These are phyloP conservation scores for Cairneyella variabilis DNA, from an alignment of 495 filamentous ascomycete genomes.

Conservation along the genomic window DNA sequence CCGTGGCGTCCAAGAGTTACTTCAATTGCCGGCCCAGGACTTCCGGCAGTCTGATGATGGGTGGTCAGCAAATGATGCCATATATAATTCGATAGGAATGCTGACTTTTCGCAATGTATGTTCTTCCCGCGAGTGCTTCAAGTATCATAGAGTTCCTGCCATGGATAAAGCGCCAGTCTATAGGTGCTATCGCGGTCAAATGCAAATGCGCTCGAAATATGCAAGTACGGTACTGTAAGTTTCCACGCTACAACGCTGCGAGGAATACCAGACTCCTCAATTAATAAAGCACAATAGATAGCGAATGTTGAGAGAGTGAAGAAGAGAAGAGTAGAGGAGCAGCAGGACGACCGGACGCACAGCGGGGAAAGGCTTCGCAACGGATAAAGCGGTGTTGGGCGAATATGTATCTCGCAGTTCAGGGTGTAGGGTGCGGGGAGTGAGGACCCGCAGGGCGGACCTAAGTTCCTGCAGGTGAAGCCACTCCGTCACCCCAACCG, in stretches of 20 bases:
- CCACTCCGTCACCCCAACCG: constrained; percentile 25
- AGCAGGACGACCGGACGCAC: neutral
- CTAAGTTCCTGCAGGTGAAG: constrained; percentile 24
- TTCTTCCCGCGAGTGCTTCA: neutral
- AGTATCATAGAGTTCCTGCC: constrained; percentile 6
- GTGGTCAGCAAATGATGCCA: no score
- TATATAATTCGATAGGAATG: no score
- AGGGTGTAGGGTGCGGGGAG: constrained; percentile 12
- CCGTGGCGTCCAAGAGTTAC: neutral
- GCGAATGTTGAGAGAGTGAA: constrained; percentile 12
- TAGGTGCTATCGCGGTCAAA: neutral
- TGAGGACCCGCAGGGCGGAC: neutral
- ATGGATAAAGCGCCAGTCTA: constrained; percentile 1
- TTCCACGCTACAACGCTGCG: constrained; percentile 6
- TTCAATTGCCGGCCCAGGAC: no score
- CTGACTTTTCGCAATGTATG: neutral
- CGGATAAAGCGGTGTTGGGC: constrained; percentile 19
- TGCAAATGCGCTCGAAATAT: constrained; percentile 6
- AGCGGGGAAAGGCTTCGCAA: constrained; percentile 10
- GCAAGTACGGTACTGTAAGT: constrained; percentile 2
- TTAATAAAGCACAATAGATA: constrained; percentile 20
- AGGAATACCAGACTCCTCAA: constrained; percentile 46
- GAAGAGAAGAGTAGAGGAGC: constrained; percentile 8
- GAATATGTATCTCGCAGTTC: constrained; percentile 19
- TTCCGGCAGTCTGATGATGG: no score